Conservation (phyloP, 2,329 filamentous ascomycete genomes). For the Neopestalotiopsis sp. region DNA sequence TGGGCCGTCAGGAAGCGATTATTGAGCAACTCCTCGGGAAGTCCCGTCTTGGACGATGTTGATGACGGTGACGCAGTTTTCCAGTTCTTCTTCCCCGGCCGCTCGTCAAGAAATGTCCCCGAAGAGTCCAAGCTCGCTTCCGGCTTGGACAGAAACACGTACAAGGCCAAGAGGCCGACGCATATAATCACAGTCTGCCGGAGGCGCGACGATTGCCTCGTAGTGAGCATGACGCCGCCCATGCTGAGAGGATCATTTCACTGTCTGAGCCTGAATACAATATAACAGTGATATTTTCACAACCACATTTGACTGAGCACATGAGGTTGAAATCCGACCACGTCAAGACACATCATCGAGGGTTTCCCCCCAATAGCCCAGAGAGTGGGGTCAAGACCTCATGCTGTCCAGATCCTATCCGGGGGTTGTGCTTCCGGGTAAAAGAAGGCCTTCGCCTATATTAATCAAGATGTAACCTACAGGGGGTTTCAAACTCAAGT, state of each 20-base stretch:
- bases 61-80: not conserved
- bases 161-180: conserved; percentile 33
- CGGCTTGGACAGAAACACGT: conserved; percentile 32
- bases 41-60: conserved; percentile 5
- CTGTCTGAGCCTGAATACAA: not conserved
- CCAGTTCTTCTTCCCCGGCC: not conserved
- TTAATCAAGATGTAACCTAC: not conserved
- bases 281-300: not conserved
- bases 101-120: conserved; percentile 16
- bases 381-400: not conserved
- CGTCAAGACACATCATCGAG: not conserved
- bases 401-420: not conserved
- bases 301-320: not conserved
- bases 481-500: not conserved
- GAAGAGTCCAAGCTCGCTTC: conserved; percentile 23
- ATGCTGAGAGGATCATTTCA: not conserved
- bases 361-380: not conserved
- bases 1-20: conserved; percentile 45
- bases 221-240: conserved; percentile 6
- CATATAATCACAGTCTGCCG: conserved; percentile 32
- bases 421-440: conserved; percentile 11
- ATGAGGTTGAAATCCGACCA: not conserved
- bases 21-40: conserved; percentile 29
- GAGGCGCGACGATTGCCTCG: conserved; percentile 28
- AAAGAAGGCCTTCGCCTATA: not conserved